phyloP scores from a whole-genome alignment of 2,329 filamentous ascomycete species.

The Trichoderma koningii region DNA sequence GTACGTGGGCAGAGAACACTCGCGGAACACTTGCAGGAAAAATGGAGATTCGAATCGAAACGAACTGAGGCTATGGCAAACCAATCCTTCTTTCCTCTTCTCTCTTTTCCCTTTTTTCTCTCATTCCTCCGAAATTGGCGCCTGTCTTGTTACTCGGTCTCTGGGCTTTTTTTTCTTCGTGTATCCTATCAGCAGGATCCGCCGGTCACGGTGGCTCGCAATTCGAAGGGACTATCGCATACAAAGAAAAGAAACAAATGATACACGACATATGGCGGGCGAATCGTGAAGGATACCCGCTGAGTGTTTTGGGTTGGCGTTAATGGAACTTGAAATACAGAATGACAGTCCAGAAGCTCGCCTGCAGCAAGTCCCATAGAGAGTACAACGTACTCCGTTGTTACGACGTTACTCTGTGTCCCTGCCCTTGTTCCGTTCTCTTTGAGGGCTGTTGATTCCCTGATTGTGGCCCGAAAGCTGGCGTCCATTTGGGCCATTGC shows the following conservation, averaged over 20 bases:
- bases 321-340: constrained; percentile 24
- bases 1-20: constrained; percentile 22
- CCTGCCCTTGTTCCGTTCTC: not conserved
- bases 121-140: constrained; percentile 12
- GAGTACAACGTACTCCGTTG: constrained; percentile 9
- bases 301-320: constrained; percentile 24
- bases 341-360: constrained; percentile 15
- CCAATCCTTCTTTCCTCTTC: constrained; percentile 8
- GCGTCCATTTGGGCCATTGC: not conserved
- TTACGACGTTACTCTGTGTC: not conserved
- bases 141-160: constrained; percentile 20
- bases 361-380: constrained; percentile 5
- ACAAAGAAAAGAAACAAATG: constrained; percentile 22
- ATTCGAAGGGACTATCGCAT: constrained; percentile 21
- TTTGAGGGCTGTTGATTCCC: not conserved
- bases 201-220: constrained; percentile 19
- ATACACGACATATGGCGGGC: constrained; percentile 20
- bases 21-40: constrained; percentile 15
- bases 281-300: constrained; percentile 24
- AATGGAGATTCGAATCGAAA: constrained; percentile 25
- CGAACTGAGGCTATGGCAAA: constrained; percentile 20
- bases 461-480: too few species aligned
- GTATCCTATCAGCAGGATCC: constrained; percentile 17
- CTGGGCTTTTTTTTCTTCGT: constrained; percentile 17
- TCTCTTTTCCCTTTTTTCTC: not conserved